Conservation (phyloP, 164 flowering plant species). For the Hamamelis virginiana region DNA sequence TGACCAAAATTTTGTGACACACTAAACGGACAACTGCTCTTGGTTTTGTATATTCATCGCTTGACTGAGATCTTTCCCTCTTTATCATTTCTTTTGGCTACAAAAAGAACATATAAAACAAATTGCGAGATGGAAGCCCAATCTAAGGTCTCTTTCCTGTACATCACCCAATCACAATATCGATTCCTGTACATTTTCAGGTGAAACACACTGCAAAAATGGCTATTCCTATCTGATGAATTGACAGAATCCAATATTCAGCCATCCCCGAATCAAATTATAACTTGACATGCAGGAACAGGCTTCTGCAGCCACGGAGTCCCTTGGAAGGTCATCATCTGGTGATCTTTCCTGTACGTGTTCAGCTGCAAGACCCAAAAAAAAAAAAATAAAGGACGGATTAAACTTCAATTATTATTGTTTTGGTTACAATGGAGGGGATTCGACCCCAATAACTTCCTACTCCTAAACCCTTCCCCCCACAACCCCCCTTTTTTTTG, state of each 20-base stretch:
- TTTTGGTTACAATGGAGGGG: no score
- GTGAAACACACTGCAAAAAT: conserved; percentile 8
- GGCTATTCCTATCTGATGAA: not conserved
- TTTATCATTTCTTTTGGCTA: not conserved
- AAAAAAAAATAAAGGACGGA: no score
- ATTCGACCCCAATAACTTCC: no score
- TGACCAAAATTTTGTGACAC: no score
- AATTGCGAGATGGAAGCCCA: not conserved
- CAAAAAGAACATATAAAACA: not conserved
- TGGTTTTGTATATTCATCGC: no score
- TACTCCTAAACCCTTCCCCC: no score
- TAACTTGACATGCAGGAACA: conserved; percentile 26
- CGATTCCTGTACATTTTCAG: conserved; percentile 16
- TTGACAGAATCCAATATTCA: not conserved
- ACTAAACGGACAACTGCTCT: no score
- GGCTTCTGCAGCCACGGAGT: conserved; percentile 56
- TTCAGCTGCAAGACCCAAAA: conserved; percentile 34
- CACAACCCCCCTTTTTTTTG: no score
- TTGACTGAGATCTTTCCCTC: no score
- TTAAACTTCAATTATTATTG: no score
- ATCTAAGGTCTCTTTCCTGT: not conserved
- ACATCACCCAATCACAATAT: conserved; percentile 6
- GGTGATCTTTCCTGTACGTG: conserved; percentile 27
- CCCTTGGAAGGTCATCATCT: conserved; percentile 61
- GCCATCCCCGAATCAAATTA: not conserved